phyloP scores from a whole-genome alignment of 108 stramenopile species.

The Craspedostauros australis region DNA sequence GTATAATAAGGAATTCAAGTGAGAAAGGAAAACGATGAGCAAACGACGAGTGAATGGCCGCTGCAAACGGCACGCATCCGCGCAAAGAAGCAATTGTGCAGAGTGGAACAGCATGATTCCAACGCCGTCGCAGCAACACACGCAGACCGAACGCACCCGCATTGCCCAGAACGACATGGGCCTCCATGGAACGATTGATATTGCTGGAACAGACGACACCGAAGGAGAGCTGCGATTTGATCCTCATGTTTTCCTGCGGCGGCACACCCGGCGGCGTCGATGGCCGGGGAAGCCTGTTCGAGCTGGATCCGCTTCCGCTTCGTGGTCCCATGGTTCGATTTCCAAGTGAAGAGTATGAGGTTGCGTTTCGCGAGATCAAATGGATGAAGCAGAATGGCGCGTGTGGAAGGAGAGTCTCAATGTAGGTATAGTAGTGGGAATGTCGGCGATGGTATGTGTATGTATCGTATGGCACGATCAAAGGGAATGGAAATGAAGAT shows the following conservation, averaged over 20 bases:
- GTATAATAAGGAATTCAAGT: neutral
- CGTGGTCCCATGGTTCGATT: conserved; percentile 11
- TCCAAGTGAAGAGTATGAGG: neutral
- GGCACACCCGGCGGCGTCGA: conserved; percentile 75
- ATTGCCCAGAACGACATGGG: conserved; percentile 81
- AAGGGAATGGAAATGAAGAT: no score
- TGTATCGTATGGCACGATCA: no score
- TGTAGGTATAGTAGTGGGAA: no score
- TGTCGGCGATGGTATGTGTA: no score
- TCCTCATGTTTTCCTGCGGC: conserved; percentile 44
- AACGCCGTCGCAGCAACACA: neutral
- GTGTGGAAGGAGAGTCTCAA: no score
- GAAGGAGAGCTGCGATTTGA: conserved; percentile 61
- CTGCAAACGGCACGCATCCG: neutral
- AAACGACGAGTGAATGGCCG: neutral
- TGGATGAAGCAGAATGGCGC: no score
- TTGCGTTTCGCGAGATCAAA: no score
- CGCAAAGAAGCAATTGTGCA: no score
- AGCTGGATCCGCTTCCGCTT: no score
- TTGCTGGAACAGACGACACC: conserved; percentile 88
- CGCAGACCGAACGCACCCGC: conserved; percentile 41
- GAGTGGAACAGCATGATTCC: neutral
- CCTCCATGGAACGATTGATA: conserved; percentile 93
- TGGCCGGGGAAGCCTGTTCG: conserved; percentile 78
- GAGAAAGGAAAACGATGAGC: conserved; percentile 1